phyloP scores from a whole-genome alignment of 768 basidiomycete species.

The Clathrus columnatus region DNA sequence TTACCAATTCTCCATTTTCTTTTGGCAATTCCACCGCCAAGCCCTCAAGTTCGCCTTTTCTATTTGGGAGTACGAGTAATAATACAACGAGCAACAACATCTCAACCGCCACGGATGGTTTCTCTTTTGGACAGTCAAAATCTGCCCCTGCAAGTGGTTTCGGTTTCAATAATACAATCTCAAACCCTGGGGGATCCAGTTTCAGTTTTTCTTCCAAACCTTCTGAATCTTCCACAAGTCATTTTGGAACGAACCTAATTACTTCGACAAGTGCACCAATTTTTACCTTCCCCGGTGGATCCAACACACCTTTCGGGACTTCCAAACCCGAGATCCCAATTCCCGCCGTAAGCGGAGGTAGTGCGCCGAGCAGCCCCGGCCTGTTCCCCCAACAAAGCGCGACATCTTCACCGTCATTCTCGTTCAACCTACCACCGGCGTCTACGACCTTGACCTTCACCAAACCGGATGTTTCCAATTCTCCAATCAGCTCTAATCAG shows the following conservation, averaged over 20 bases:
- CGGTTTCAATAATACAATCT: not conserved
- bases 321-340: not conserved
- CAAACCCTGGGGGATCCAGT: not conserved
- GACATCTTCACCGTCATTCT: not conserved
- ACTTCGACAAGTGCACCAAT: not conserved
- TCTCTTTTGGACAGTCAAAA: conserved; percentile 37
- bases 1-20: conserved; percentile 13
- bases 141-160: conserved; percentile 19
- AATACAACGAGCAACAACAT: not conserved
- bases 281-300: not conserved
- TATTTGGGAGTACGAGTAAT: conserved; percentile 17
- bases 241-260: not conserved
- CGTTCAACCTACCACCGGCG: not conserved
- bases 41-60: conserved; percentile 24
- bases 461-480: not conserved
- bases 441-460: not conserved
- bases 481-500: conserved; percentile 1
- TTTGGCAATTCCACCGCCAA: conserved; percentile 22
- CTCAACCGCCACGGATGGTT: conserved; percentile 16
- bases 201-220: not conserved
- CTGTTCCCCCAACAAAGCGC: conserved; percentile 1
- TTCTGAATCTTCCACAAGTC: not conserved
- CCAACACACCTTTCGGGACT: not conserved
- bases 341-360: conserved; percentile 11
- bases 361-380: conserved; percentile 5